Conservation (phyloP, 306 rosid species). For the Glycine soja region DNA sequence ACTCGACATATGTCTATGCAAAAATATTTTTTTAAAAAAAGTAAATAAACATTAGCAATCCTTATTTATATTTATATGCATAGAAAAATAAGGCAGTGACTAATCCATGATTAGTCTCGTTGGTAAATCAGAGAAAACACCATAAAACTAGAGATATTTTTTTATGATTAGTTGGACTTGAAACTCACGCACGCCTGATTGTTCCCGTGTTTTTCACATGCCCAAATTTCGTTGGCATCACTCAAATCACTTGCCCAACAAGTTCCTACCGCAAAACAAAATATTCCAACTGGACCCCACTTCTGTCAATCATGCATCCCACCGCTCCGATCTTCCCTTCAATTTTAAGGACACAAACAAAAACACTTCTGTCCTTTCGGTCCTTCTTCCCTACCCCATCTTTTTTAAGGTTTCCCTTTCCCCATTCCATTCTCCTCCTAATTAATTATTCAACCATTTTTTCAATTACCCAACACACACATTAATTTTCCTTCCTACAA, state of each 20-base stretch:
- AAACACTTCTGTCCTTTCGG: constrained; percentile 46
- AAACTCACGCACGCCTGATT: background rate
- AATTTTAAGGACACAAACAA: constrained; percentile 43
- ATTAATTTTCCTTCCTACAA: background rate
- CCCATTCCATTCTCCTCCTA: background rate
- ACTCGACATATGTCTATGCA: no score
- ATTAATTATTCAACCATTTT: background rate
- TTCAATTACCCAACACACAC: no score
- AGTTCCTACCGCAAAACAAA: constrained; percentile 40
- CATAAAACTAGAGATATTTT: no score
- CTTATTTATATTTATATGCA: no score
- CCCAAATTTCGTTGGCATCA: constrained; percentile 36
- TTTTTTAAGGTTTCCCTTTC: background rate
- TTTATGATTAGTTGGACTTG: background rate
- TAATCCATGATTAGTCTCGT: no score
- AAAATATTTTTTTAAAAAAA: no score
- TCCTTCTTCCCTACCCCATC: background rate
- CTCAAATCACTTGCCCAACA: constrained; percentile 28
- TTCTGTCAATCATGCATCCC: constrained; percentile 15
- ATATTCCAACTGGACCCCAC: constrained; percentile 31
- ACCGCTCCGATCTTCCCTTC: constrained; percentile 23
- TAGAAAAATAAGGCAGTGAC: no score
- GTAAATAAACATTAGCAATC: no score
- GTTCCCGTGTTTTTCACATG: constrained; percentile 36
- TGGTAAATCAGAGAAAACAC: no score